Conservation (phyloP, 305 asterid species). For the Ilex paraguariensis region DNA sequence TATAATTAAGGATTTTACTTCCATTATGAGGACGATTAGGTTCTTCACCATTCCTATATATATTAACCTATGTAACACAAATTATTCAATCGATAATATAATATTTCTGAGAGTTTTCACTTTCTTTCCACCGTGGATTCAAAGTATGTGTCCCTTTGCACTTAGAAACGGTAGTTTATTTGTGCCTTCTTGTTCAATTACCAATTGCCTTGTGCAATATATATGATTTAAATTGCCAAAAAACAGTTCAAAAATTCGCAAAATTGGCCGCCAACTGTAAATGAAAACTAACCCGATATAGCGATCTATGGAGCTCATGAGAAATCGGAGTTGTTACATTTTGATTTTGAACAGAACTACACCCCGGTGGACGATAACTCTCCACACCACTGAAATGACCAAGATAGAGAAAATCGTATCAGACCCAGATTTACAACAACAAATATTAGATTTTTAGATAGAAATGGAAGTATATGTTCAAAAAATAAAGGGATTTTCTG, state of each 20-base stretch:
- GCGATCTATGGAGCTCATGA: conserved; percentile 40
- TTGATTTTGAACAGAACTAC: conserved; percentile 30
- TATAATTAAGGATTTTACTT: no score
- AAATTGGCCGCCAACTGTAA: neutral
- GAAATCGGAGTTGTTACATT: conserved; percentile 46
- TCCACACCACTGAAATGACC: conserved; percentile 58
- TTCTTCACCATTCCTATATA: no score
- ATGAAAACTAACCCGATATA: conserved; percentile 48
- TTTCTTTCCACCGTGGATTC: no score
- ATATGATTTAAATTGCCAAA: neutral
- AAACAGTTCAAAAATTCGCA: neutral
- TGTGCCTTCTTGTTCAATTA: no score
- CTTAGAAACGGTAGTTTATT: no score
- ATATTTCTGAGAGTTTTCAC: no score
- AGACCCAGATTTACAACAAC: no score
- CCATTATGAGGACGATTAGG: no score
- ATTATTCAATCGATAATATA: no score
- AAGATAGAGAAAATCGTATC: neutral
- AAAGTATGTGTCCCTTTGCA: no score
- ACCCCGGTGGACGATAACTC: conserved; percentile 67
- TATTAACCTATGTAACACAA: no score
- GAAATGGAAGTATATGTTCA: neutral
- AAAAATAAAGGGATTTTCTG: neutral
- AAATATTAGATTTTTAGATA: neutral
- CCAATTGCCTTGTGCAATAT: neutral